These are phyloP conservation scores for Chaetomidium leptoderma DNA, from an alignment of 495 filamentous ascomycete genomes.

Conservation along the genomic window DNA sequence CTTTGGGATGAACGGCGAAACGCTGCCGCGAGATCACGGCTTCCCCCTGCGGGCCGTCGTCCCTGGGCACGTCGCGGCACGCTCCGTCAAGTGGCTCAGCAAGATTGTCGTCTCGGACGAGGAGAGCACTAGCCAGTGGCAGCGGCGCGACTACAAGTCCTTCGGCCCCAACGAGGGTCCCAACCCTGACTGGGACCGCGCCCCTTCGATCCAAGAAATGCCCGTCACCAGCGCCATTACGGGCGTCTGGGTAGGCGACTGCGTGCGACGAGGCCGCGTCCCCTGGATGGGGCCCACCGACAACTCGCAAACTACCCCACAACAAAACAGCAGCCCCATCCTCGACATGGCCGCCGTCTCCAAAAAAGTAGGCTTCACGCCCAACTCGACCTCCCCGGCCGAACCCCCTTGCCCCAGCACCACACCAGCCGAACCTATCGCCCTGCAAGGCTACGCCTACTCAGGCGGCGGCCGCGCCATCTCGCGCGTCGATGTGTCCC, in stretches of 20 bases:
- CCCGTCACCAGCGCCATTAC: slow-evolving; percentile 55
- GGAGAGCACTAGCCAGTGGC: slow-evolving; percentile 56
- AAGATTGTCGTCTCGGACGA: slow-evolving; percentile 55
- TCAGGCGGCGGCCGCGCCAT: slow-evolving; percentile 55
- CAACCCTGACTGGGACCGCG: slow-evolving; percentile 52
- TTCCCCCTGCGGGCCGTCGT: slow-evolving; percentile 57
- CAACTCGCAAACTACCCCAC: background rate
- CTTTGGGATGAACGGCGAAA: slow-evolving; percentile 56
- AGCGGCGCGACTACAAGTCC: slow-evolving; percentile 60
- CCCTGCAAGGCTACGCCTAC: slow-evolving; percentile 55
- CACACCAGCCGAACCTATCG: slow-evolving; percentile 28
- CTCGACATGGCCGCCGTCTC: slow-evolving; percentile 21
- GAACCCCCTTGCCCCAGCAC: slow-evolving; percentile 9
- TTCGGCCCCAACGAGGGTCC: slow-evolving; percentile 55
- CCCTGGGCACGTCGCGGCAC: slow-evolving; percentile 57
- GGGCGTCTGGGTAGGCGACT: slow-evolving; percentile 35
- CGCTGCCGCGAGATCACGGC: slow-evolving; percentile 55
- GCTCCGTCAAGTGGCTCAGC: slow-evolving; percentile 64
- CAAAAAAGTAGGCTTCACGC: slow-evolving; percentile 21
- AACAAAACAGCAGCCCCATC: slow-evolving; percentile 4
- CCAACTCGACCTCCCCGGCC: background rate
- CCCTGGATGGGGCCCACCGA: slow-evolving; percentile 18
- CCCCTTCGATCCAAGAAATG: slow-evolving; percentile 56
- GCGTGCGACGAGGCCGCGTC: slow-evolving; percentile 57
- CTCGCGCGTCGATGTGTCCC: slow-evolving; percentile 52